Conservation (phyloP, 495 filamentous ascomycete genomes). For the Podospora appendiculata region DNA sequence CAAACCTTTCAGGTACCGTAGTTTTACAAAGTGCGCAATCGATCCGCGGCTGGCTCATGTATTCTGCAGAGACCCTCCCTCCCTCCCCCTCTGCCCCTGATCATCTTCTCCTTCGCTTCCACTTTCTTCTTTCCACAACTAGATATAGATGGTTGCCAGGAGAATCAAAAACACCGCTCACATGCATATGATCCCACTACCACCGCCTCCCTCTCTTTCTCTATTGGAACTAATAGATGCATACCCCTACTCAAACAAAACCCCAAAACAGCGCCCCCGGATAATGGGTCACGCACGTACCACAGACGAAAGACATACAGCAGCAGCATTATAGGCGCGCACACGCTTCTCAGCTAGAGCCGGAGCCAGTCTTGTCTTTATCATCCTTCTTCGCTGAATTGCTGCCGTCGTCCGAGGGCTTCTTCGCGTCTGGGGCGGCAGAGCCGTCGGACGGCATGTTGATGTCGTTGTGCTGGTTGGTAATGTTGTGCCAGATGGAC, state of each 20-base stretch:
- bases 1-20: too few species aligned
- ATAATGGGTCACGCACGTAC: too few species aligned
- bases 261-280: neutral
- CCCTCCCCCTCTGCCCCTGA: too few species aligned
- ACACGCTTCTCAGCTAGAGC: neutral
- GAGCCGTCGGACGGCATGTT: too few species aligned
- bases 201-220: neutral
- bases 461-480: conserved; percentile 49
- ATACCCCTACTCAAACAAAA: neutral
- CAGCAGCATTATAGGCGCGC: too few species aligned
- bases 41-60: too few species aligned
- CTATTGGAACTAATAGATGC: neutral
- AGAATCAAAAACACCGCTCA: neutral
- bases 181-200: neutral
- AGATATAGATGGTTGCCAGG: neutral
- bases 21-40: too few species aligned
- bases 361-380: conserved; percentile 48
- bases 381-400: conserved; percentile 29
- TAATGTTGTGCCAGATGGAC: conserved; percentile 81
- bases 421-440: too few species aligned
- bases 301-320: too few species aligned
- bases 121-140: neutral
- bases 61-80: too few species aligned
- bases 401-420: too few species aligned
- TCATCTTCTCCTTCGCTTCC: neutral